Base-by-base conservation (phyloP, 1,284 basidiomycete species). In the Heterobasidion irregulare region DNA sequence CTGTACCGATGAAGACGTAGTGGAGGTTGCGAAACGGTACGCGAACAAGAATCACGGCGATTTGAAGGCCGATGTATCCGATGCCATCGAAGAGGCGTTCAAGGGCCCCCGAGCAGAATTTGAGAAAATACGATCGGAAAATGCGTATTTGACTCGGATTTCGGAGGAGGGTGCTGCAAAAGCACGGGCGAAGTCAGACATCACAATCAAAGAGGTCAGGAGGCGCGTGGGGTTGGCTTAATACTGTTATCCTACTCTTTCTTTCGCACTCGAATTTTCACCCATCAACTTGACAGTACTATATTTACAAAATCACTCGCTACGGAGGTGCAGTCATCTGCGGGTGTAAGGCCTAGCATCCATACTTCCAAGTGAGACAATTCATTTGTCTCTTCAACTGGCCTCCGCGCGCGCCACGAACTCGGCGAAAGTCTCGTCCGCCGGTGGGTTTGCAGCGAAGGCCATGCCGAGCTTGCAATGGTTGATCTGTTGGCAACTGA, bases 51-150 rank as follows among this genome's bases (percentile, higher is more conserved):
- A 79, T 3, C 88, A 88, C 56, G 83, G 80, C 0, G 66, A 79
- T 19, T 70, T 97, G 57, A 98, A 98, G 71, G 69, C 64, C 1
- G 84, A 86, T 44, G 83, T 94, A 1, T 76, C 78, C 0, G 89
- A 91, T 3, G 87, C 84, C 0, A 75, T 97, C 0, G 82, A 89
- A 46, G 82, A 82, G 59, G 68, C 84, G 49, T 64, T 97, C n/a
- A 78, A 74, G 47, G 74, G 74, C 0, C 91, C 96, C 8, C 76
- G 93, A 46, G 73, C 67, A 0, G 84, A 91, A 65, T 91, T 91
- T 60, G 75, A 81, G 61, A 75, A 79, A 58, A 65, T 98, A 19
- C 70, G 76, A 41, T 66, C 64, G 2, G 91, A 95, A 57, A 74
- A 68, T 16, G 75, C 64, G 2, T 92, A 87, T 64, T 68, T 98